These are phyloP conservation scores for Globisporangium irregulare DNA, from an alignment of 352 stramenopile genomes.

Conservation along the genomic window DNA sequence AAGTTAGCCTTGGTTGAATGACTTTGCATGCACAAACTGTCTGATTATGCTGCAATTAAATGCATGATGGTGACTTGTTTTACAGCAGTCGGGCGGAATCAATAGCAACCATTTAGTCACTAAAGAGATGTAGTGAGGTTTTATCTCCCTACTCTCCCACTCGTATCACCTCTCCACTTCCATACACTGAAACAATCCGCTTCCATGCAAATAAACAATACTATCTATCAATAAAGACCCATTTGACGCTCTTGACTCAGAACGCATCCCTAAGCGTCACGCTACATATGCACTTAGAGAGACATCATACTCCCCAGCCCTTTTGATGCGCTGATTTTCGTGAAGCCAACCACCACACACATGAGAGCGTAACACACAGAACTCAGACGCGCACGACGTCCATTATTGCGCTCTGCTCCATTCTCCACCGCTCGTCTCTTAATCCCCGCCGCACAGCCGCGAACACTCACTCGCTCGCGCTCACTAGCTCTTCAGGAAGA, in stretches of 20 bases:
- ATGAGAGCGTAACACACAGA: not conserved
- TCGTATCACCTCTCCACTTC: not conserved
- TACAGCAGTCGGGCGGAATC: not conserved
- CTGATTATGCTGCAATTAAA: not conserved
- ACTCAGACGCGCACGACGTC: not conserved
- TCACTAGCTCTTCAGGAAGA: not conserved
- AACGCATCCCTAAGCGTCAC: not conserved
- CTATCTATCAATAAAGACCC: not conserved
- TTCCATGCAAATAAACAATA: not conserved
- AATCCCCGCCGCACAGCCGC: not conserved
- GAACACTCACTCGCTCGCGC: not conserved
- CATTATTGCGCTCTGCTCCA: not conserved
- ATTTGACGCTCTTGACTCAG: not conserved
- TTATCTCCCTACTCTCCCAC: not conserved
- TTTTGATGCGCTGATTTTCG: not conserved
- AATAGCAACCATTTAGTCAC: not conserved
- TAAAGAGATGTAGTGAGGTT: not conserved
- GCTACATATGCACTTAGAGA: not conserved
- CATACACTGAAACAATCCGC: not conserved
- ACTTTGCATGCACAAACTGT: not conserved
- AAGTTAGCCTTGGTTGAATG: not conserved
- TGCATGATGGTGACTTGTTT: not conserved
- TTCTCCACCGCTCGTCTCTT: not conserved
- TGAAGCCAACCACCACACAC: not conserved
- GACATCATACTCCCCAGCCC: not conserved